Conservation (phyloP, 139 green algal genomes). For the Haematococcus sp. region DNA sequence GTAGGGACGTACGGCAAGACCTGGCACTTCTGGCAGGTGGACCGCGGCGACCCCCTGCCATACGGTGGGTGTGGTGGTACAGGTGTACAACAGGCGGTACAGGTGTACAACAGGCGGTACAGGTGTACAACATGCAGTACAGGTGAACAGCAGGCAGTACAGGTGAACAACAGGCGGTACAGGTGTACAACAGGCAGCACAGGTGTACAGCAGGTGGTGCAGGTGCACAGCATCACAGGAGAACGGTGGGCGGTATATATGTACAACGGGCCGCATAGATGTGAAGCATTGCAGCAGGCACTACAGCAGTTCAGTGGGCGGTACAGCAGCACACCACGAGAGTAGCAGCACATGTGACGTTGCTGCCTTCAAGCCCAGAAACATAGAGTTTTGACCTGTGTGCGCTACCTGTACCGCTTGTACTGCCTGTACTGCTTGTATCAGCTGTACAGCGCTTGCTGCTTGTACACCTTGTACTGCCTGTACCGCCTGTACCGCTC, state of each 20-base stretch:
- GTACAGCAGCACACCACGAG: no score
- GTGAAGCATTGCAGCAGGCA: no score
- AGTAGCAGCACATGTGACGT: no score
- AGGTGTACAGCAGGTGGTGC: background rate
- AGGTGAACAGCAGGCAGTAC: background rate
- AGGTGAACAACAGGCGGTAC: background rate
- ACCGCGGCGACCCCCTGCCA: conserved; percentile 64
- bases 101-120: background rate
- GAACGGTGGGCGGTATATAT: background rate
- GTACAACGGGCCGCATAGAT: no score
- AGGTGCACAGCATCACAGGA: background rate
- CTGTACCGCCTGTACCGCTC: no score
- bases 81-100: background rate
- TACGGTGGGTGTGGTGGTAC: conserved; percentile 40
- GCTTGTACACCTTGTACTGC: no score
- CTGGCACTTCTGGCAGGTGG: conserved; percentile 75
- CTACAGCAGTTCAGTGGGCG: no score
- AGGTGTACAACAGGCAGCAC: background rate
- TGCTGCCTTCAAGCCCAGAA: no score
- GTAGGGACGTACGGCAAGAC: conserved; percentile 63
- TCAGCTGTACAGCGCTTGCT: no score
- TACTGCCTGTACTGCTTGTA: no score
- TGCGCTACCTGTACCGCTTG: no score
- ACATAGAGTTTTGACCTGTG: no score
- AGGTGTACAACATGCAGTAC: background rate